Percentiles rank a stretch among this genome's conserved stretches.
Conservation (phyloP, 768 basidiomycete genomes). For the Termitomyces titanicus region DNA sequence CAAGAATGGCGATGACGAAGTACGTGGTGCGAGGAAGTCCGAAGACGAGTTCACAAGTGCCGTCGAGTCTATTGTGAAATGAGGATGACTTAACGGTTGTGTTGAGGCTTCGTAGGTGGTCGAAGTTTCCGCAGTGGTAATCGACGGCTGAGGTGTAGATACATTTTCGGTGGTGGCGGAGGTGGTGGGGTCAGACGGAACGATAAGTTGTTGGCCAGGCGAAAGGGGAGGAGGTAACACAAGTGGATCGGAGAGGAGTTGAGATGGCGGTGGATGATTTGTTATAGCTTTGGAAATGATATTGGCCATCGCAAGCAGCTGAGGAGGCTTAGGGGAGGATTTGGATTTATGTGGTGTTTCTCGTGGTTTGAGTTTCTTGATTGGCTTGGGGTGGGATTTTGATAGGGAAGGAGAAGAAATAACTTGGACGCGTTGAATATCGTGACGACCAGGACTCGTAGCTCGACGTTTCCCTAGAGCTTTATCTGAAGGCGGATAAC, state of each 20-base stretch:
- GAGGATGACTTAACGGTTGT: neutral
- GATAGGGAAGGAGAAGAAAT: neutral
- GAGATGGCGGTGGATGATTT: neutral
- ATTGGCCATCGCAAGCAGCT: neutral
- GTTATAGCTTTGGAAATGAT: neutral
- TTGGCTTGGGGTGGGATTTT: neutral
- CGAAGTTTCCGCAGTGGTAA: neutral
- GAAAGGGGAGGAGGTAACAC: neutral
- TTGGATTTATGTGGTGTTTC: too few relatives aligned
- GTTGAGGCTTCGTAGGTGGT: neutral
- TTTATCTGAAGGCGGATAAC: conserved; percentile 25
- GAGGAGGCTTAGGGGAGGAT: neutral
- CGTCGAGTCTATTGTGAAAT: neutral
- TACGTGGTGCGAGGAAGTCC: neutral
- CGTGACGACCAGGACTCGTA: conserved; percentile 1
- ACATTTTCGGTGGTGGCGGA: neutral
- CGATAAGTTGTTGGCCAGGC: too few relatives aligned
- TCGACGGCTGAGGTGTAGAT: neutral
- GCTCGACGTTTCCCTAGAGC: conserved; percentile 30
- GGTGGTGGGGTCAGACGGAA: too few relatives aligned
- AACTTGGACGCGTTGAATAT: neutral
- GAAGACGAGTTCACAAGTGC: neutral
- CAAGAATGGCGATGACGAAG: conserved; percentile 5
- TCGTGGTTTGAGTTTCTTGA: neutral
- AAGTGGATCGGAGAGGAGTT: neutral